These are phyloP conservation scores for Geotrichum cucujoidarum DNA, from an alignment of 1,139 yeast species.

Conservation along the genomic window DNA sequence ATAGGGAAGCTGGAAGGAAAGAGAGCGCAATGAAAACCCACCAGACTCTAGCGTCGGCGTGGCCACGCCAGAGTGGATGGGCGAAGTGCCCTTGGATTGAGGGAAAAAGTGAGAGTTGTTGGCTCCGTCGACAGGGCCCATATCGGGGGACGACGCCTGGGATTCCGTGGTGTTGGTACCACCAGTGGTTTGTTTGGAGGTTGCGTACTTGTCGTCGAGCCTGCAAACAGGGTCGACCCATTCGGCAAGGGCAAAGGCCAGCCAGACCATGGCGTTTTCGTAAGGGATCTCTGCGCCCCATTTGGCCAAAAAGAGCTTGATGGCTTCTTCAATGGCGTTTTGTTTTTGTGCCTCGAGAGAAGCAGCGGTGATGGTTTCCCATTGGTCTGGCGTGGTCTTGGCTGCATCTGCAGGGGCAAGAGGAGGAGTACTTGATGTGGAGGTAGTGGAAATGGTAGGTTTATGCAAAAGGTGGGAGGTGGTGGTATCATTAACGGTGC, in stretches of 20 bases:
- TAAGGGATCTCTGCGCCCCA: conserved; percentile 79
- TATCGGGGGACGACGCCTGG: conserved; percentile 9
- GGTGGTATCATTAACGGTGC: background rate
- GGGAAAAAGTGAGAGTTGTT: background rate
- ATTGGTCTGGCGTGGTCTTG: background rate
- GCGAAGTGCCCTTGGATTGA: background rate
- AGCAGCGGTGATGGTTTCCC: conserved; percentile 7
- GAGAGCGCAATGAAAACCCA: conserved; percentile 6
- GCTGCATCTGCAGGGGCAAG: background rate
- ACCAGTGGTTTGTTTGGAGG: background rate
- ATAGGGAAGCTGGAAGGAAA: conserved; percentile 21
- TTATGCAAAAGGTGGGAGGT: background rate
- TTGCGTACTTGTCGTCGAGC: conserved; percentile 7
- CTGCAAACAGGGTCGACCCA: conserved; percentile 65
- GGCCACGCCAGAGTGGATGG: conserved; percentile 8
- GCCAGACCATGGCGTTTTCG: conserved; percentile 80
- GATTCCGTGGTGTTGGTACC: conserved; percentile 8
- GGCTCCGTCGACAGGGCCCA: conserved; percentile 4
- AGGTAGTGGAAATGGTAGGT: background rate
- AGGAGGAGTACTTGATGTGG: conserved; percentile 2
- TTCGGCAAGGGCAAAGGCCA: conserved; percentile 81
- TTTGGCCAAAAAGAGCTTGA: conserved; percentile 59
- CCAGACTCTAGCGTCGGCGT: conserved; percentile 7
- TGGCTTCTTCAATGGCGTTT: conserved; percentile 50
- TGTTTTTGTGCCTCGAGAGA: conserved; percentile 8